Percentiles rank a stretch among this genome's conserved stretches.
Evolutionary conservation across 2,329 filamentous ascomycete species (phyloP).

Genomic region (Ascochyta pisi): DNA sequence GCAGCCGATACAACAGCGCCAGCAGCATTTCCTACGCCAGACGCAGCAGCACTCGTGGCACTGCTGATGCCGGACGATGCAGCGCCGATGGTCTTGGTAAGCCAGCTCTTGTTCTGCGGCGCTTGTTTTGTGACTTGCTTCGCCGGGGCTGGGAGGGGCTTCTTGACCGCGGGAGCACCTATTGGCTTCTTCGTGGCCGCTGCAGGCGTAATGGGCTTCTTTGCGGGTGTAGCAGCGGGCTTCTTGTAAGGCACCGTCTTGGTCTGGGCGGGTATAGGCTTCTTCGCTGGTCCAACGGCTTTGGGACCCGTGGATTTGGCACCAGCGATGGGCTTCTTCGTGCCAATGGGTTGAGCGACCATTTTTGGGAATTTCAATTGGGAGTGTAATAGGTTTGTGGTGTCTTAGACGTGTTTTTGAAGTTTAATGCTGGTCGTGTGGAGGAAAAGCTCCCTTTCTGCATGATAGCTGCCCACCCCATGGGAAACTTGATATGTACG

Average conservation of each 20-base stretch:
- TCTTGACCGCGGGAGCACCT: conserved; percentile 18
- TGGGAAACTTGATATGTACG: conserved; percentile 16
- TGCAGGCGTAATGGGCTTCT: conserved; percentile 18
- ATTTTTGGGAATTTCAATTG: conserved; percentile 12
- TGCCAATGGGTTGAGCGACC: conserved; percentile 37
- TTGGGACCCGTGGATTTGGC: conserved; percentile 22
- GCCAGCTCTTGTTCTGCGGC: conserved; percentile 52
- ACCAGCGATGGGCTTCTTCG: conserved; percentile 31
- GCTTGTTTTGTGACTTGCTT: conserved; percentile 18
- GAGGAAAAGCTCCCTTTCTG: background rate
- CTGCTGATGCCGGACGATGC: conserved; percentile 54
- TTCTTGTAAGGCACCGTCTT: conserved; percentile 30
- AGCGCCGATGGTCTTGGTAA: conserved; percentile 52
- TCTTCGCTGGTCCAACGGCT: conserved; percentile 25
- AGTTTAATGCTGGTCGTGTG: background rate
- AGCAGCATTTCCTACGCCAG: conserved; percentile 54
- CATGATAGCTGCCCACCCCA: conserved; percentile 6
- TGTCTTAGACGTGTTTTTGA: background rate
- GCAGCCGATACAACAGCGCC: conserved; percentile 53
- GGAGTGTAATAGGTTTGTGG: background rate
- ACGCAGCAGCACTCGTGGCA: conserved; percentile 52
- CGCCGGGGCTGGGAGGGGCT: conserved; percentile 15
- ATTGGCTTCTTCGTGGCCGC: conserved; percentile 7
- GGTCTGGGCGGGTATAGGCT: conserved; percentile 21
- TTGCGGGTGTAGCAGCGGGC: conserved; percentile 13